These are phyloP conservation scores for Boletus rubropictus DNA, from an alignment of 768 basidiomycete genomes.

Conservation along the genomic window DNA sequence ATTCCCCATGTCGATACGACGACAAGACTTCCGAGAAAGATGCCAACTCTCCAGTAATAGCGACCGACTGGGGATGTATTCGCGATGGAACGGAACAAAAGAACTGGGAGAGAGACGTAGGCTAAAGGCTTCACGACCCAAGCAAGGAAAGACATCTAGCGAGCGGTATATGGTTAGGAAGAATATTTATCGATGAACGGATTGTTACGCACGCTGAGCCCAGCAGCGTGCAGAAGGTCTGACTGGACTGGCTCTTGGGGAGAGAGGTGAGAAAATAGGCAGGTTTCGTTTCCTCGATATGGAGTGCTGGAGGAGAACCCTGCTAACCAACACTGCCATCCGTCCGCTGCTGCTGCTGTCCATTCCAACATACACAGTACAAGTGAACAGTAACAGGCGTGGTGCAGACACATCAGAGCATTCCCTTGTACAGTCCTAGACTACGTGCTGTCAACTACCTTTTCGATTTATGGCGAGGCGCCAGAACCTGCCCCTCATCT, in stretches of 20 bases:
- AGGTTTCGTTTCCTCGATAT: constrained; percentile 1
- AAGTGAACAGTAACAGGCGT: neutral
- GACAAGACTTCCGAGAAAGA: constrained; percentile 69
- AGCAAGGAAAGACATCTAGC: constrained; percentile 57
- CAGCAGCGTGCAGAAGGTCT: constrained; percentile 20
- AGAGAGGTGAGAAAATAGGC: constrained; percentile 30
- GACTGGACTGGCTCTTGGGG: constrained; percentile 12
- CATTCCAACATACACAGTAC: neutral
- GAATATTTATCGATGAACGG: constrained; percentile 9
- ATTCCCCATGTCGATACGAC: constrained; percentile 70
- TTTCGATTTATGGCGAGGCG: constrained; percentile 20
- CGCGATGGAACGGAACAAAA: constrained; percentile 58
- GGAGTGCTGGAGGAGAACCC: too few species aligned
- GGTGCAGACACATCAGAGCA: neutral
- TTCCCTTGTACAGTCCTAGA: neutral
- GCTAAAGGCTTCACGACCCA: constrained; percentile 64
- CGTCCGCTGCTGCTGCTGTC: neutral
- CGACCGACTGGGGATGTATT: constrained; percentile 49
- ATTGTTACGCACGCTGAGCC: constrained; percentile 22
- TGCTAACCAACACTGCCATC: neutral
- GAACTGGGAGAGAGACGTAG: constrained; percentile 68
- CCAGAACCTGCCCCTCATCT: neutral
- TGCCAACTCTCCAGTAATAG: constrained; percentile 67
- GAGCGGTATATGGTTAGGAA: constrained; percentile 12
- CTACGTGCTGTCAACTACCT: neutral